Percentiles rank a stretch among this genome's conserved stretches.
These are phyloP conservation scores for Zygosaccharomyces kombuchaensis DNA, from an alignment of 805 yeast species.

Conservation along the genomic window DNA sequence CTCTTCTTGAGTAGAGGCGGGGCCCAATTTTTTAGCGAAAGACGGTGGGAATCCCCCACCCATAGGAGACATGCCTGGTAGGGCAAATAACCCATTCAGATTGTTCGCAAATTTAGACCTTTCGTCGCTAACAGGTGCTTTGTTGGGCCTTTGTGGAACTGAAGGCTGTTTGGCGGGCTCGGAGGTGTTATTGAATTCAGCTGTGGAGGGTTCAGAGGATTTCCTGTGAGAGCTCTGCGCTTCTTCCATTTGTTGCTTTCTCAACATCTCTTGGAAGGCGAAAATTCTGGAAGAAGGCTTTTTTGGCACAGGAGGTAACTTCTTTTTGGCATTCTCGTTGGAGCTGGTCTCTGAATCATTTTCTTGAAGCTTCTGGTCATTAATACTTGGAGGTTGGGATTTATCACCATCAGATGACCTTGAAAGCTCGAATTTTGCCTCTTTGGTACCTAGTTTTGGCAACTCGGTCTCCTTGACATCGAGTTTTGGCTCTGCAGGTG, in stretches of 20 bases:
- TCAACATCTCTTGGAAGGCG: slow-evolving; percentile 74
- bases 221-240: slow-evolving; percentile 50
- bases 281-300: slow-evolving; percentile 76
- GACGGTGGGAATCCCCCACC: slow-evolving; percentile 27
- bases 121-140: slow-evolving; percentile 11
- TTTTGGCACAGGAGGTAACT: slow-evolving; percentile 61
- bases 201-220: slow-evolving; percentile 9
- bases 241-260: slow-evolving; percentile 44
- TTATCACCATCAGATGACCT: background rate
- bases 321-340: slow-evolving; percentile 14
- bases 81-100: slow-evolving; percentile 56
- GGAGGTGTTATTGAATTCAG: slow-evolving; percentile 15
- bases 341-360: background rate
- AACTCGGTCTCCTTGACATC: background rate
- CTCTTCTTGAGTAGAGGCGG: slow-evolving; percentile 1
- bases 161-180: slow-evolving; percentile 1
- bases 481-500: background rate
- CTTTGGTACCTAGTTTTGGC: background rate
- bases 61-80: slow-evolving; percentile 46
- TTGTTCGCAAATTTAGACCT: slow-evolving; percentile 50
- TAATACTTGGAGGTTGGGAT: background rate
- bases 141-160: slow-evolving; percentile 2
- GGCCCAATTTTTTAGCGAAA: slow-evolving; percentile 20
- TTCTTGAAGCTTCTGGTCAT: background rate
- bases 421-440: background rate